These are phyloP conservation scores for Strigomonas oncopelti DNA, from an alignment of 208 protist genomes.

Conservation along the genomic window DNA sequence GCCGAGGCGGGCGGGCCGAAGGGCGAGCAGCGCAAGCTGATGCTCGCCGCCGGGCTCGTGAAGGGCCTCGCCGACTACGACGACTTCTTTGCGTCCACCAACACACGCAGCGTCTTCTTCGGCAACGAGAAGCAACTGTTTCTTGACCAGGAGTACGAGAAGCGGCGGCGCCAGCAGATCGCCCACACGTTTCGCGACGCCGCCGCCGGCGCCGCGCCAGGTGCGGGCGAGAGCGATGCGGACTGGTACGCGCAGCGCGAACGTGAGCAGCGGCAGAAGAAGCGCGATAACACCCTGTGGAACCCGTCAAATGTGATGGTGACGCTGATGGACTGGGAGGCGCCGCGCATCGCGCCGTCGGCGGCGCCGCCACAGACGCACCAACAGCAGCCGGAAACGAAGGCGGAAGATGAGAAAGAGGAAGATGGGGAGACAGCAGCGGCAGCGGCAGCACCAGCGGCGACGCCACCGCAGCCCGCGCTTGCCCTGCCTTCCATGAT, in stretches of 20 bases:
- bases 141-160: constrained; percentile 9
- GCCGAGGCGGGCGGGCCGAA: background rate
- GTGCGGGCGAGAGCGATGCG: constrained; percentile 5
- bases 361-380: background rate
- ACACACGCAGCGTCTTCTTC: constrained; percentile 16
- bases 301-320: constrained; percentile 66
- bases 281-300: constrained; percentile 44
- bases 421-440: background rate
- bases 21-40: constrained; percentile 14
- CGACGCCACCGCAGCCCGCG: background rate
- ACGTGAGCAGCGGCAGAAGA: constrained; percentile 30
- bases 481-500: constrained; percentile 22
- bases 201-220: background rate
- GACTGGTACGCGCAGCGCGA: constrained; percentile 57
- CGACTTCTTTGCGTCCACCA: constrained; percentile 27
- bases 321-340: constrained; percentile 73
- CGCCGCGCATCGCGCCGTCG: constrained; percentile 10
- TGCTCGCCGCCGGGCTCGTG: constrained; percentile 21
- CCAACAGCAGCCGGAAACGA: background rate
- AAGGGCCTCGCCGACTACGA: constrained; percentile 25
- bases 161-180: constrained; percentile 8
- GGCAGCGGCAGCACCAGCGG: background rate
- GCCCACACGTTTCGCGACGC: background rate
- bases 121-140: constrained; percentile 28
- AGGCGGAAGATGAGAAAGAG: background rate